Percentiles rank a stretch among this genome's conserved stretches.
Evolutionary conservation across 2,329 filamentous ascomycete genomes (phyloP).

Genomic region (Ascomycota sp.): DNA sequence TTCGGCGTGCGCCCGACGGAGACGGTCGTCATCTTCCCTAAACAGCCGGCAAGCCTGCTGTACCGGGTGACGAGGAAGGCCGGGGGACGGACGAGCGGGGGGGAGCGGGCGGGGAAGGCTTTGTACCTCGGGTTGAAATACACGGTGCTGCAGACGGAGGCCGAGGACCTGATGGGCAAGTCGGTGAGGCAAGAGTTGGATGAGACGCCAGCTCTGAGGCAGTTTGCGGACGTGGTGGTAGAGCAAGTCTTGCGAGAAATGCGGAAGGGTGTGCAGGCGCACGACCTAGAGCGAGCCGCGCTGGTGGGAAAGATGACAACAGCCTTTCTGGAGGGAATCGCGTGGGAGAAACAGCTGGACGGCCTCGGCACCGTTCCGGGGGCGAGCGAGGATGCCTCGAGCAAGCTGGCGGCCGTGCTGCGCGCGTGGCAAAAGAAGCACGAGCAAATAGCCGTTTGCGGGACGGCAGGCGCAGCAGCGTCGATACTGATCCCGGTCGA

Average conservation of each 20-base stretch:
- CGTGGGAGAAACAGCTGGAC: slow-evolving; percentile 28
- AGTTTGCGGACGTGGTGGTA: slow-evolving; percentile 26
- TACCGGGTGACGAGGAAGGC: slow-evolving; percentile 53
- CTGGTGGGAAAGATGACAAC: slow-evolving; percentile 32
- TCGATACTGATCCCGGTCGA: slow-evolving; percentile 79
- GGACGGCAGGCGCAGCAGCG: slow-evolving; percentile 18
- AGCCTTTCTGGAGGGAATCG: slow-evolving; percentile 20
- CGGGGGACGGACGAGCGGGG: slow-evolving; percentile 13
- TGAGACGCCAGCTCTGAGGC: slow-evolving; percentile 16
- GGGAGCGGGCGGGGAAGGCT: slow-evolving; percentile 14
- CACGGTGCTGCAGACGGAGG: slow-evolving; percentile 55
- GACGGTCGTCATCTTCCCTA: slow-evolving; percentile 49
- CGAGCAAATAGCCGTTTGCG: slow-evolving; percentile 8
- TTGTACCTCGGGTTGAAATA: slow-evolving; percentile 58
- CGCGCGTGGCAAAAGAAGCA: slow-evolving; percentile 13
- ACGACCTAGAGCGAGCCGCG: slow-evolving; percentile 34
- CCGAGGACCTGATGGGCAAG: slow-evolving; percentile 27
- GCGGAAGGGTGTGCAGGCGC: slow-evolving; percentile 20
- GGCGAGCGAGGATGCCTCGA: slow-evolving; percentile 12
- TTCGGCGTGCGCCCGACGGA: slow-evolving; percentile 33
- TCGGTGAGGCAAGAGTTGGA: slow-evolving; percentile 21
- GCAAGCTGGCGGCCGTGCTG: slow-evolving; percentile 10
- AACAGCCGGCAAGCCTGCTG: slow-evolving; percentile 60
- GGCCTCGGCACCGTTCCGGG: slow-evolving; percentile 24
- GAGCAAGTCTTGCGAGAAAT: slow-evolving; percentile 23